These are phyloP conservation scores for Nicotiana obtusifolia DNA, from an alignment of 257 asterid genomes.

Conservation along the genomic window DNA sequence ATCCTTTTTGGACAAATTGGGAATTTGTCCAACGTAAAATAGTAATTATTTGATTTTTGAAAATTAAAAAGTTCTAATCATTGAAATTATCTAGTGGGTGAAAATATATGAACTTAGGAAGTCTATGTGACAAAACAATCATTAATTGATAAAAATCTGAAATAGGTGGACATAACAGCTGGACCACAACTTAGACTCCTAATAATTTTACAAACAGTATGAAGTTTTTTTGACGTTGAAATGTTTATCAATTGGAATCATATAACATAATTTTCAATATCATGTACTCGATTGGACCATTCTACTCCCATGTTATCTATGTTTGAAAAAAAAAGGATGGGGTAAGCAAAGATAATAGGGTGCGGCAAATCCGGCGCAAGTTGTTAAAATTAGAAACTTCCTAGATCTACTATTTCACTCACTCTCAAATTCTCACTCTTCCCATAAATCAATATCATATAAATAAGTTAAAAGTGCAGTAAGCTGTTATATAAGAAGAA, in stretches of 20 bases:
- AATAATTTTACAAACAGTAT: neutral
- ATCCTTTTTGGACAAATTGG: too few species aligned
- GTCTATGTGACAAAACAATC: neutral
- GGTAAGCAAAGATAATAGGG: neutral
- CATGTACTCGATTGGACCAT: neutral
- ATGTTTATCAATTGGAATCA: neutral
- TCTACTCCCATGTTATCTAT: neutral
- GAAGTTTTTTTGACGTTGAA: neutral
- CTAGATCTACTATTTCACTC: neutral
- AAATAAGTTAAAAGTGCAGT: too few species aligned
- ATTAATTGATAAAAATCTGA: neutral
- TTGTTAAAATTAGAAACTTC: neutral
- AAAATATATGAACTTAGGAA: too few species aligned
- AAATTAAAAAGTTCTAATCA: neutral
- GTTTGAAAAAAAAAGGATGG: neutral
- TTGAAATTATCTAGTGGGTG: neutral
- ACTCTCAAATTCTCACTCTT: neutral
- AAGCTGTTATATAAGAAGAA: too few species aligned
- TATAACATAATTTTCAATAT: neutral
- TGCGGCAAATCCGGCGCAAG: slow-evolving; percentile 13
- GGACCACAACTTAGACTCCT: neutral
- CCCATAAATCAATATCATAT: neutral
- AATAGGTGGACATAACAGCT: neutral
- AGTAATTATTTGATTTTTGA: neutral
- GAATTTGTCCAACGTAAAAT: neutral